phyloP scores from a whole-genome alignment of 2,329 filamentous ascomycete species.

The Penicillium frequentans region DNA sequence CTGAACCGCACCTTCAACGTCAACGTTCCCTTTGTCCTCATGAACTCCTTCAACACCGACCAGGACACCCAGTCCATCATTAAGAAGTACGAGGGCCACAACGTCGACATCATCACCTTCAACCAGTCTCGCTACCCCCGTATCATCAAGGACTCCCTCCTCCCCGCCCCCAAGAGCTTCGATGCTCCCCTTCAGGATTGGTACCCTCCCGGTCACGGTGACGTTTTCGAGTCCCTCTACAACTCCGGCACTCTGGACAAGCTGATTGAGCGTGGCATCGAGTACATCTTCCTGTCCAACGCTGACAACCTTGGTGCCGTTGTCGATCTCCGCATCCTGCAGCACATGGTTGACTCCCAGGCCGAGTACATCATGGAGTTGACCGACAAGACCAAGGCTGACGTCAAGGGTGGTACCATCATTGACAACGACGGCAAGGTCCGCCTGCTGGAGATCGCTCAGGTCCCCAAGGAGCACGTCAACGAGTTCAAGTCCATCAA shows the following conservation, averaged over 20 bases:
- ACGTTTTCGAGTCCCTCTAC: slow-evolving; percentile 99
- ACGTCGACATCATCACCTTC: slow-evolving; percentile 99
- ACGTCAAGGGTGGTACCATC: slow-evolving; percentile 99
- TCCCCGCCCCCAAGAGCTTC: slow-evolving; percentile 88
- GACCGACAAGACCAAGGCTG: slow-evolving; percentile 99
- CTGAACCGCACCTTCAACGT: slow-evolving; percentile 97
- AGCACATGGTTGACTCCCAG: slow-evolving; percentile 98
- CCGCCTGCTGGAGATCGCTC: slow-evolving; percentile 95
- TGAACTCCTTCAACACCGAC: slow-evolving; percentile 99
- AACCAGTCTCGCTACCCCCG: slow-evolving; percentile 99
- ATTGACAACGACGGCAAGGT: slow-evolving; percentile 98
- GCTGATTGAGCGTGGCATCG: slow-evolving; percentile 90
- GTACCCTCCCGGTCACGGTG: slow-evolving; percentile 98
- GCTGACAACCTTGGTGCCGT: slow-evolving; percentile 98
- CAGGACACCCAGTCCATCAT: slow-evolving; percentile 98
- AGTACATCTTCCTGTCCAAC: slow-evolving; percentile 98
- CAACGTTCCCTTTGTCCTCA: slow-evolving; percentile 96
- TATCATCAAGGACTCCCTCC: slow-evolving; percentile 96
- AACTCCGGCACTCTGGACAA: slow-evolving; percentile 98
- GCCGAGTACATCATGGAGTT: slow-evolving; percentile 99
- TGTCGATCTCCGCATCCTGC: slow-evolving; percentile 94
- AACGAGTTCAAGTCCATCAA: slow-evolving; percentile 99
- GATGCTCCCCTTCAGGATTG: slow-evolving; percentile 90
- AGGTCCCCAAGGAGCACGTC: slow-evolving; percentile 99
- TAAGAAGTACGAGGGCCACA: slow-evolving; percentile 99